These are phyloP conservation scores for Phlegmacium glaucopus DNA, from an alignment of 768 basidiomycete genomes.

Conservation along the genomic window DNA sequence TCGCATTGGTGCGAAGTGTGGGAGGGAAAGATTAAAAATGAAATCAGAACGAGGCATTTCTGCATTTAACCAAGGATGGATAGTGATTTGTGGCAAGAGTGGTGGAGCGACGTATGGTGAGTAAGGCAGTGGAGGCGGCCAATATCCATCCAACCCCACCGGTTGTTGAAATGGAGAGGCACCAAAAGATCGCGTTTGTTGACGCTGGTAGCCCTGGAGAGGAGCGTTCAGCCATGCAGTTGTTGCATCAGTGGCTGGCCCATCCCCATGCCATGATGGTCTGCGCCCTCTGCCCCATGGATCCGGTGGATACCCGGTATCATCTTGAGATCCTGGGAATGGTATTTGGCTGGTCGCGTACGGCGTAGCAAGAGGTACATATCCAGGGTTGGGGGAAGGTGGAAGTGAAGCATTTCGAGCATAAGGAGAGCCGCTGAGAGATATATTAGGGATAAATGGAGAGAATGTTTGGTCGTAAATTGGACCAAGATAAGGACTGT, in stretches of 20 bases:
- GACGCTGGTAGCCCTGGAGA: background rate
- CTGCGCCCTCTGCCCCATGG: conserved; percentile 31
- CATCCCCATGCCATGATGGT: conserved; percentile 42
- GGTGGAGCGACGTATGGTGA: conserved; percentile 20
- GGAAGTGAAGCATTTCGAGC: conserved; percentile 13
- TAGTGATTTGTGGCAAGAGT: conserved; percentile 12
- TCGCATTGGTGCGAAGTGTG: conserved; percentile 42
- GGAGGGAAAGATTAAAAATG: conserved; percentile 53
- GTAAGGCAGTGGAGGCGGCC: conserved; percentile 11
- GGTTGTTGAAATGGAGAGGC: conserved; percentile 7
- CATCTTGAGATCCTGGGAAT: conserved; percentile 8
- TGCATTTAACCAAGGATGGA: conserved; percentile 54
- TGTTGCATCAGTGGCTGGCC: background rate
- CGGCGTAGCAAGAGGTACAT: conserved; percentile 19
- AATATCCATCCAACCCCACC: background rate
- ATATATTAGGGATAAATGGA: conserved; percentile 40
- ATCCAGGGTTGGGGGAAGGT: conserved; percentile 14
- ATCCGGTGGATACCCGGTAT: conserved; percentile 10
- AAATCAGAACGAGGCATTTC: conserved; percentile 43
- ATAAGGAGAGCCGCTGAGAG: conserved; percentile 35
- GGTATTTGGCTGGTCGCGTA: conserved; percentile 18
- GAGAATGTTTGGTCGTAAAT: conserved; percentile 29
- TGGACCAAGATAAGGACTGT: conserved; percentile 25
- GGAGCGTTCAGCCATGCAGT: background rate
- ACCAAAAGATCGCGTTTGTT: conserved; percentile 16